Conservation (phyloP, 2,329 filamentous ascomycete genomes). For the Fusarium acutatum region DNA sequence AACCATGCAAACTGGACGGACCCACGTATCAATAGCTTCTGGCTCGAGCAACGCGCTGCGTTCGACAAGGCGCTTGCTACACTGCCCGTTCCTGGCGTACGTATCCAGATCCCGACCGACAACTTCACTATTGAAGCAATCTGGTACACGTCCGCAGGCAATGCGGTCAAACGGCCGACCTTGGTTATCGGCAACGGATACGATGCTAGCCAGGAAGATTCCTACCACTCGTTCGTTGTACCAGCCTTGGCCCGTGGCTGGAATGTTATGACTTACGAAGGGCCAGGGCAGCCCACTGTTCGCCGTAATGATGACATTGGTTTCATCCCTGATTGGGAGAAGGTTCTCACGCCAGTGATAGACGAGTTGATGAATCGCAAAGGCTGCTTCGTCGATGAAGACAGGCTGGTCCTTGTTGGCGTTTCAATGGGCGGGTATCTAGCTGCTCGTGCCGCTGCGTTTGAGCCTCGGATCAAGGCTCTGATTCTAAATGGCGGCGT, state of each 20-base stretch:
- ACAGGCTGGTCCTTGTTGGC: neutral
- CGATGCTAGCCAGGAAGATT: neutral
- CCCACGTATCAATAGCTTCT: neutral
- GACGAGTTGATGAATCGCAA: neutral
- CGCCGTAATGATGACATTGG: neutral
- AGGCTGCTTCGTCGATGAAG: neutral
- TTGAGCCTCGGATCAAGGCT: neutral
- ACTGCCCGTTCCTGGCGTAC: neutral
- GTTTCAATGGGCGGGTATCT: neutral
- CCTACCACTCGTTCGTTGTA: neutral
- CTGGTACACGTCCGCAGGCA: neutral
- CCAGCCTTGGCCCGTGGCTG: neutral
- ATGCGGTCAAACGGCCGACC: neutral
- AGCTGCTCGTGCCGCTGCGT: neutral
- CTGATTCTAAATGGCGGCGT: neutral
- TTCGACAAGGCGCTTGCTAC: neutral
- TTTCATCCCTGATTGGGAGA: neutral
- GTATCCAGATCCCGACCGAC: neutral
- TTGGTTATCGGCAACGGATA: neutral
- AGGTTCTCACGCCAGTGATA: neutral
- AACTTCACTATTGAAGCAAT: neutral
- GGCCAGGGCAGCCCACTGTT: neutral
- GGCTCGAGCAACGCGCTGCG: neutral
- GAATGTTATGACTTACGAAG: neutral
- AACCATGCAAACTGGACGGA: neutral